phyloP scores from a whole-genome alignment of 768 basidiomycete genomes.

The Austroboletus festivus region DNA sequence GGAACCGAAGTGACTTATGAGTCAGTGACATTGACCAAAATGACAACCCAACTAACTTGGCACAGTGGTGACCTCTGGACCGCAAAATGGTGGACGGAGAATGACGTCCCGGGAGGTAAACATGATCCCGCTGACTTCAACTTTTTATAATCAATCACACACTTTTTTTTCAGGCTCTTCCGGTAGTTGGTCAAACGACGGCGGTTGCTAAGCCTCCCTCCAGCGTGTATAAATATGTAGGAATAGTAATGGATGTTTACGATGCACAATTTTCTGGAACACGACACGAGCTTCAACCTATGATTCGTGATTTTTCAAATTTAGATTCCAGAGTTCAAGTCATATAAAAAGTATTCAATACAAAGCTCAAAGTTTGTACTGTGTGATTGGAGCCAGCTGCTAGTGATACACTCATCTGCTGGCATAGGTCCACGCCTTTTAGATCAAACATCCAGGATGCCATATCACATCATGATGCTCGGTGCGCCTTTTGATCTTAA shows the following conservation, averaged over 20 bases:
- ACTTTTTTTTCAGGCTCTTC: slow-evolving; percentile 37
- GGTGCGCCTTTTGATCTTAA: too few species aligned
- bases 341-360: too few species aligned
- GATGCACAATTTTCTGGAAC: neutral
- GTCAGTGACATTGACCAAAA: slow-evolving; percentile 33
- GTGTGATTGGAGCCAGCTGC: too few species aligned
- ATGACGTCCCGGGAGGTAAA: slow-evolving; percentile 46
- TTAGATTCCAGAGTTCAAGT: too few species aligned
- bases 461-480: too few species aligned
- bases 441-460: too few species aligned
- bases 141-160: neutral
- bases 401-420: too few species aligned
- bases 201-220: slow-evolving; percentile 38
- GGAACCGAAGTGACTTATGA: slow-evolving; percentile 50
- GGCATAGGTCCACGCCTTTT: too few species aligned
- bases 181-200: slow-evolving; percentile 57
- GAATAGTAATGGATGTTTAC: neutral
- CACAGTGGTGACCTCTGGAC: slow-evolving; percentile 37
- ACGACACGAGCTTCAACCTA: neutral
- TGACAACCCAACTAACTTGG: slow-evolving; percentile 2
- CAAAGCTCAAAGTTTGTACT: too few species aligned
- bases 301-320: neutral
- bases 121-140: neutral
- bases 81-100: slow-evolving; percentile 63
- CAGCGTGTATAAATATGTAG: neutral